phyloP scores from a whole-genome alignment of 1,284 basidiomycete genomes.

The Pseudozyma hubeiensis region DNA sequence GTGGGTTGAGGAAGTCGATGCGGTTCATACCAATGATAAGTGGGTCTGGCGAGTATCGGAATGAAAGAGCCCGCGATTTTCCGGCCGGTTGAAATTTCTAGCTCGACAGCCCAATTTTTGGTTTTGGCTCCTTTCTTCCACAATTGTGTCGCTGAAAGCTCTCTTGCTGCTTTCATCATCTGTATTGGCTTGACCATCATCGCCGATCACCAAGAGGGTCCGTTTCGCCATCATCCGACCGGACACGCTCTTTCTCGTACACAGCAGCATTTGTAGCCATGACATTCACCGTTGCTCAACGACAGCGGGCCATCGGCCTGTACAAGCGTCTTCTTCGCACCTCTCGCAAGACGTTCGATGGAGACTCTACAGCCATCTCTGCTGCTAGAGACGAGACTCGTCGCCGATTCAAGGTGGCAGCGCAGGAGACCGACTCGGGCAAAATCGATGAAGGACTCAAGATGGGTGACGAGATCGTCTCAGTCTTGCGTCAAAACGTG shows the following conservation, averaged over 20 bases:
- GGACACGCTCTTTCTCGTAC: neutral
- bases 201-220: neutral
- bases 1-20: too few species aligned
- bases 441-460: slow-evolving; percentile 60
- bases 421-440: slow-evolving; percentile 46
- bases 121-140: slow-evolving; percentile 10
- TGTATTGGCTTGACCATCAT: neutral
- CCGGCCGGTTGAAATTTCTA: slow-evolving; percentile 12
- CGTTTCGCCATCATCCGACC: too few species aligned
- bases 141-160: slow-evolving; percentile 1
- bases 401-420: slow-evolving; percentile 46
- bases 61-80: neutral
- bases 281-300: slow-evolving; percentile 55
- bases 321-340: slow-evolving; percentile 64
- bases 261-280: slow-evolving; percentile 8
- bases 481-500: slow-evolving; percentile 62
- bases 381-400: slow-evolving; percentile 60
- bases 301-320: slow-evolving; percentile 55
- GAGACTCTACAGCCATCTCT: slow-evolving; percentile 43
- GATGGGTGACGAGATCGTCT: slow-evolving; percentile 62
- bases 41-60: slow-evolving; percentile 1
- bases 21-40: too few species aligned
- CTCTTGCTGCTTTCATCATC: slow-evolving; percentile 1
- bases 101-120: slow-evolving; percentile 5
- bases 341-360: slow-evolving; percentile 59